Evolutionary conservation across 306 rosid genomes (phyloP).

Genomic region (Phaseolus lunatus): DNA sequence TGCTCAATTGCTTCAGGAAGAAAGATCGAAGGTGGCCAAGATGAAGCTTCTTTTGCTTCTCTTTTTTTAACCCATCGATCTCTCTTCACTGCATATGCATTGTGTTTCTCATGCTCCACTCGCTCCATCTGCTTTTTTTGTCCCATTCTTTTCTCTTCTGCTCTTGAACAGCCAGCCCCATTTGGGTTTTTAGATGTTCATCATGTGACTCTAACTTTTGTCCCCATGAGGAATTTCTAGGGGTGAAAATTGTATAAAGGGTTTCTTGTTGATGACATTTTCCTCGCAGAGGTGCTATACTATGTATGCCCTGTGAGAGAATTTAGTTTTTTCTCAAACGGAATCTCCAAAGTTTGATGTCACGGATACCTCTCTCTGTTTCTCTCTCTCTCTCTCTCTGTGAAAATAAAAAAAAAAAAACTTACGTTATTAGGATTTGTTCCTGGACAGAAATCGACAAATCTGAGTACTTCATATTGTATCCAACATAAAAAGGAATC

Average conservation of each 20-base stretch:
- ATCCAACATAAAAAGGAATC: constrained; percentile 22
- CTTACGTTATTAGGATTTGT: background rate
- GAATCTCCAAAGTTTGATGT: background rate
- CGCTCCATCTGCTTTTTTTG: background rate
- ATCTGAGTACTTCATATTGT: background rate
- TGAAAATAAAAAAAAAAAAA: background rate
- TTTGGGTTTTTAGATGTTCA: constrained; percentile 42
- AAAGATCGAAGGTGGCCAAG: constrained; percentile 53
- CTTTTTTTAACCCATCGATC: constrained; percentile 57
- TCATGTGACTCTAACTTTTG: constrained; percentile 54
- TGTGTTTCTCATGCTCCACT: background rate
- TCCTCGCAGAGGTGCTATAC: constrained; percentile 53
- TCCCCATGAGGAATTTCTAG: constrained; percentile 47
- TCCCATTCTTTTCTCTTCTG: background rate
- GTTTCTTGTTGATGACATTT: constrained; percentile 43
- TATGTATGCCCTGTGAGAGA: constrained; percentile 52
- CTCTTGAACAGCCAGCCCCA: constrained; percentile 31
- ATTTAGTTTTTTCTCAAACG: constrained; percentile 43
- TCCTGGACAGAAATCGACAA: background rate
- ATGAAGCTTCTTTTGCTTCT: constrained; percentile 65
- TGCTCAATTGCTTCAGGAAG: constrained; percentile 35
- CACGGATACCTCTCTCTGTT: background rate
- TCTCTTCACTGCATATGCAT: constrained; percentile 8
- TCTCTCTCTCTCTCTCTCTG: background rate
- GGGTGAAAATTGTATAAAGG: constrained; percentile 57